Evolutionary conservation across 176 grass and related monocot species (phyloP), one percentile per base, ranked within the genome.

Genomic region (Oryza punctata): DNA sequence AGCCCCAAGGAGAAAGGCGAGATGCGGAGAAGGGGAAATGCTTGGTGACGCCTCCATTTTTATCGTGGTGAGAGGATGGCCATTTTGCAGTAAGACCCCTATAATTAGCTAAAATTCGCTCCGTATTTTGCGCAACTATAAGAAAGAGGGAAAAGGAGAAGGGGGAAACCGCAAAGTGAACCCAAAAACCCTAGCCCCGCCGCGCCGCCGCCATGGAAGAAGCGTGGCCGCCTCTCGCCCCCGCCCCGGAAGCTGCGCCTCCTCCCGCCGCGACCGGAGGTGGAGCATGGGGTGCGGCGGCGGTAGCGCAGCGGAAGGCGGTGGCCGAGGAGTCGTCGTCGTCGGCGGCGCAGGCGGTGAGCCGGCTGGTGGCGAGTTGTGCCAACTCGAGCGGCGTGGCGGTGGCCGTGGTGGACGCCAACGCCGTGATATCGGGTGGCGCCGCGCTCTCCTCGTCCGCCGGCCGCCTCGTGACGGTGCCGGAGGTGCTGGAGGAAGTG

Each of bases 341-440:
- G 43, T 3, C 32, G 32, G 1, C 47, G 49, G 49, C 49, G 77
- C 45, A 84, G 73, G 63, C 80, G 16, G 76, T 90, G 82, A 92
- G 65, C 85, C 85, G 85, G 7, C 83, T 95, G 61, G 88, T 95
- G 75, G 79, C 79, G 12, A 88, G 75, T 85, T 88, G 82, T 43
- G 84, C 69, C 57, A 70, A 49, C 70, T 78, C 85, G n/a, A 74
- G 79, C 44, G 91, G 91, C 9, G 83, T 99, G 11, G 69, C 87
- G 4, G 87, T 96, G 47, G 91, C 93, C 19, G 89, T 99, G 81
- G 91, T 99, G 72, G 96, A 99, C 44, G 96, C 96, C 32, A 99
- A 99, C 45, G 93, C 96, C 19, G 87, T 88, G n/a, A 99, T 99
- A 19, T 74, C 92, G 3, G 93, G 96, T 0, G 91, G 89, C 63